Conservation (phyloP, 2,329 filamentous ascomycete species). For the Colletotrichum sp. region DNA sequence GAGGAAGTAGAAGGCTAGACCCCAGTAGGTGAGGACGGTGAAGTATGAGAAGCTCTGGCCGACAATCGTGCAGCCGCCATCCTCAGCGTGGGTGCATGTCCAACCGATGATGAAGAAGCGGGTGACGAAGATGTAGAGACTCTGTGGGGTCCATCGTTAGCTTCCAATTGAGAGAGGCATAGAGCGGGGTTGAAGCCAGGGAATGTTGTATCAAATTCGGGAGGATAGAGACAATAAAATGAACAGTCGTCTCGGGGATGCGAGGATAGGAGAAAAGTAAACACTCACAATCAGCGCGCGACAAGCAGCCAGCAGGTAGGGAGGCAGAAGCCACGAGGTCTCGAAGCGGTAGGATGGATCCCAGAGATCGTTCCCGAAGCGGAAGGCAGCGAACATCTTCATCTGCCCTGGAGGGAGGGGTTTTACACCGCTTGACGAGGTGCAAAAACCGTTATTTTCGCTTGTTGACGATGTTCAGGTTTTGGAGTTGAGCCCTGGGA, state of each 20-base stretch:
- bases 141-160: conserved; percentile 33
- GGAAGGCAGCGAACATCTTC: conserved; percentile 33
- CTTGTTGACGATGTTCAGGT: conserved; percentile 11
- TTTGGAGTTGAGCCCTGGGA: conserved; percentile 17
- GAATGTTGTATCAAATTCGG: not conserved
- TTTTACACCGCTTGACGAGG: not conserved
- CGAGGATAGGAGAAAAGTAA: not conserved
- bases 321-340: conserved; percentile 82
- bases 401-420: not conserved
- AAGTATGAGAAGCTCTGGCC: conserved; percentile 78
- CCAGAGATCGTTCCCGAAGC: conserved; percentile 48
- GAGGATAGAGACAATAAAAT: not conserved
- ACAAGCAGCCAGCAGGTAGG: conserved; percentile 62
- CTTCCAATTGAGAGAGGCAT: not conserved
- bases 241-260: not conserved
- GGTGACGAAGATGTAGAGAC: conserved; percentile 72
- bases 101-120: conserved; percentile 74
- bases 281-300: conserved; percentile 59
- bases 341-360: conserved; percentile 71
- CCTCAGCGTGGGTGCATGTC: conserved; percentile 55
- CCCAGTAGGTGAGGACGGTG: conserved; percentile 83
- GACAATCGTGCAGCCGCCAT: conserved; percentile 50
- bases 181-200: not conserved
- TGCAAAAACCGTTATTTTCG: not conserved
- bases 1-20: conserved; percentile 79